Base-by-base conservation (phyloP, 108 stramenopile species). In the Chaetoceros tenuissimus region DNA sequence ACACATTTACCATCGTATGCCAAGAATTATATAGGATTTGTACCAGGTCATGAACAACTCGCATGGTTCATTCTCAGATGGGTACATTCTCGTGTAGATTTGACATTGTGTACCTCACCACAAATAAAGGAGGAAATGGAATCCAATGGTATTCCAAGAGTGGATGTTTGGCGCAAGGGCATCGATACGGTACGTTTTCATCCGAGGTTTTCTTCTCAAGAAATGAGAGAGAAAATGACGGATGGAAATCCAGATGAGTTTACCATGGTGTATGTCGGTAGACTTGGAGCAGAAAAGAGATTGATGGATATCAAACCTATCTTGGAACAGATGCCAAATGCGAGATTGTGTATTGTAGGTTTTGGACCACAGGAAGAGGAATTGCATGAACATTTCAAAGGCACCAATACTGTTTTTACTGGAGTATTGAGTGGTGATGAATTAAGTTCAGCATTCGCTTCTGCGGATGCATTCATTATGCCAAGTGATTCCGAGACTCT, bases 111-210 rank as follows among this genome's bases (percentile, higher is more conserved):
- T 31, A 94, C 92, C 5, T 71, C 67, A 21, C 87, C 87, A 8
- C 92, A 91, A 71, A 70, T 94, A 20, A 57, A 68, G 45, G 51
- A 71, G 20, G 81, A 89, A 49, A 69, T 91, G 31, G 20, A 28
- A 48, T 53, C 56, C 0, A 56, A 79, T 23, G 77, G 79, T 45
- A 59, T 87, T 26, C 51, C 44, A 46, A 53, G 63, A 31, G 73
- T 78, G n/a, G 87, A 85, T 23, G 87, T 94, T 24, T 94, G 93
- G 93, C 57, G 71, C 16, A 94, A 91, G 64, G 93, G 93, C 7
- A 78, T 91, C 59, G 87, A 91, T 65, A 87, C 85, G 17, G 73
- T 69, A 18, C 48, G 59, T 31, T 97, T 97, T 61, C 79, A 95
- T 69, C 96, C 96, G 0, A 63, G 62, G n/a, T 92, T 77, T 55